Conservation (phyloP, 257 asterid genomes). For the Rauvolfia tetraphylla region DNA sequence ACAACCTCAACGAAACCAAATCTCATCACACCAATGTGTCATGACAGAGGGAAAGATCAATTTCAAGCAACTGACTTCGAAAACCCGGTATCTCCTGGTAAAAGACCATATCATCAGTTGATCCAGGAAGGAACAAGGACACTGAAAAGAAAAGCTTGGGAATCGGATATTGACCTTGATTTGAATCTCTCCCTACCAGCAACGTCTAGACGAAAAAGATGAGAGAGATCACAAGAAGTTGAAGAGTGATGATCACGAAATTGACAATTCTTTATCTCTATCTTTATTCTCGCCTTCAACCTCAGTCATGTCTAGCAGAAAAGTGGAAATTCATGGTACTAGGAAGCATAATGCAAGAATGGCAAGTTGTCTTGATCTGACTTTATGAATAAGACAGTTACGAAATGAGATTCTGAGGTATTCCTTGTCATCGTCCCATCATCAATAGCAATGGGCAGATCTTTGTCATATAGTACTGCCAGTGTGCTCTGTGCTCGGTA, state of each 20-base stretch:
- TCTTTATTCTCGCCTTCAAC: conserved; percentile 53
- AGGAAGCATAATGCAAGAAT: conserved; percentile 26
- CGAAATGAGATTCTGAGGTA: conserved; percentile 77
- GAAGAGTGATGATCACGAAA: conserved; percentile 26
- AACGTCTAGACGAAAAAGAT: background rate
- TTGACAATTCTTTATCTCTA: conserved; percentile 45
- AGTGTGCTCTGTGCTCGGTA: conserved; percentile 33
- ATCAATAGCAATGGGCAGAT: conserved; percentile 19
- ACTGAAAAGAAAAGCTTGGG: conserved; percentile 42
- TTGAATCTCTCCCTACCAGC: conserved; percentile 59
- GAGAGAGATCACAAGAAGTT: conserved; percentile 16
- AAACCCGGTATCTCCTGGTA: conserved; percentile 7
- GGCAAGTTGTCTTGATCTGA: conserved; percentile 59
- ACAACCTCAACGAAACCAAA: conserved; percentile 16
- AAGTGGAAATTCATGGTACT: conserved; percentile 17
- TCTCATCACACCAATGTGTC: conserved; percentile 11
- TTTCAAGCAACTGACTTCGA: conserved; percentile 1
- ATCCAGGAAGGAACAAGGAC: conserved; percentile 10
- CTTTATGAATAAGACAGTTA: conserved; percentile 69
- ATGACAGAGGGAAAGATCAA: conserved; percentile 25
- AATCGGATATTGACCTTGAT: conserved; percentile 47
- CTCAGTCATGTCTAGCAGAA: conserved; percentile 12
- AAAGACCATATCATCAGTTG: background rate
- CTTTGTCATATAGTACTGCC: conserved; percentile 25
- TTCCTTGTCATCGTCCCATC: conserved; percentile 29